Base-by-base conservation (phyloP, 495 filamentous ascomycete species). In the Pyrenula massariospora region DNA sequence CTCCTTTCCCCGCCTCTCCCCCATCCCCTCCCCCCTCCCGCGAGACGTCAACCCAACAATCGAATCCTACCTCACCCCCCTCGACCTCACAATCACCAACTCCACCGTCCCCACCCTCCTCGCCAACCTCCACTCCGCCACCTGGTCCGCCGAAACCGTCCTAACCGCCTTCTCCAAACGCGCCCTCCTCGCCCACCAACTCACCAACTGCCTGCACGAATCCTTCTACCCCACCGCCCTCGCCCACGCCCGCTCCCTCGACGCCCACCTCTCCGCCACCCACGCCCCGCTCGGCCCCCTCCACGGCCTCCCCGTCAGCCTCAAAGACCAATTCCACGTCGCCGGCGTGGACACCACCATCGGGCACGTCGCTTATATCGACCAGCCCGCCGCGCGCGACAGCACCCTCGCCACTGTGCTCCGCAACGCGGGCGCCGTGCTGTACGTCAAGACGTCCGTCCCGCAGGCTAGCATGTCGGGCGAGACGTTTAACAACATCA, bases 151-250 rank as follows among this genome's bases (percentile, higher is more conserved):
- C 31, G 31, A 8, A 5, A 42, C 31, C 8, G 31, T 42, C 31
- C 31, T 42, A 5, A 42, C 64, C 24, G 79, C 74, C 15, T 85
- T 85, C 63, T 82, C 77, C 64, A 87, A 86, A 42, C 31, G 31
- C 15, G 31, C 31, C 15, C 31, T 42, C 31, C 31, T 42, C 31
- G 31, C 15, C 31, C 31, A 42, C 31, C 31, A 42, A 15, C 31
- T 42, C 31, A 42, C 31, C 5, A 84, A 76, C 57, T 83, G 81
- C 60, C 63, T 88, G 21, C 81, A 80, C 23, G 84, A 87, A 50
- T 70, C 80, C 1, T 78, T 84, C 60, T 87, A 87, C 65, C 72
- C 79, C 11, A 68, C 73, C 10, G 86, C 84, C 15, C 69, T 90
- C 10, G 63, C 70, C 49, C 73, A 73, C 20, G 87, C 87, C 2